Base-by-base conservation (phyloP, 2,329 filamentous ascomycete species). In the Diaporthe australafricana region DNA sequence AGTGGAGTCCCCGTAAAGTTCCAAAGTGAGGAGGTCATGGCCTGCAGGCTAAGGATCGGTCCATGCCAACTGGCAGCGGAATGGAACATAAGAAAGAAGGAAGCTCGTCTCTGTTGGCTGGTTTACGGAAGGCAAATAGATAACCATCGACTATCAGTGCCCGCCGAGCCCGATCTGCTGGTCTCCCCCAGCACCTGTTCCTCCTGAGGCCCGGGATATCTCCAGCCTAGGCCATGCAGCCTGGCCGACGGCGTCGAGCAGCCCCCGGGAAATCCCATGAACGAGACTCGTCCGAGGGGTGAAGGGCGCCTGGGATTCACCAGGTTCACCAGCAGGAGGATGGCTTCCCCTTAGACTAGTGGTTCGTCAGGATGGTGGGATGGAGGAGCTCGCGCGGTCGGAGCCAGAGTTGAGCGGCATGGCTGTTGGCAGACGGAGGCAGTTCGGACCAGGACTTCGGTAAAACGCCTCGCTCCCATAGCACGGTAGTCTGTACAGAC, bases 241-340 rank as follows among this genome's bases (percentile, higher is more conserved):
- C 72, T 56, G 71, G 75, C 75, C 75, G 76, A 72, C 62, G 71
- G 68, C 62, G 35, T 68, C 22, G 55, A 68, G 22, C 38, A 66
- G 48, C 27, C 45, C 35, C 45, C 30, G 47, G 48, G 40, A 42
- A 32, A n/a, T 11, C 17, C 56, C 22, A 67, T 62, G 27, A 22
- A 32, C 22, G 17, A 55, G 42, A 27, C 22, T 60, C 35, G 48
- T 60, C 40, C 45, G 52, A 22, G 17, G 3, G 27, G 30, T 9
- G n/a, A 9, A 57, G 3, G 52, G 17, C 8, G 27, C 16, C 42
- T 16, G 35, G 30, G 27, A 52, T 52, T 47, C 55, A 63, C 57
- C 32, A 55, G 45, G 45, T 67, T 50, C 65, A 60, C 57, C 38
- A 70, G 52, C 66, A 62, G 50, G 22, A 66, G 53, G 65, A 69